Evolutionary conservation across 176 grass and related monocot genomes (phyloP), one percentile per base, ranked within the genome.

Genomic region (Eleusine indica): DNA sequence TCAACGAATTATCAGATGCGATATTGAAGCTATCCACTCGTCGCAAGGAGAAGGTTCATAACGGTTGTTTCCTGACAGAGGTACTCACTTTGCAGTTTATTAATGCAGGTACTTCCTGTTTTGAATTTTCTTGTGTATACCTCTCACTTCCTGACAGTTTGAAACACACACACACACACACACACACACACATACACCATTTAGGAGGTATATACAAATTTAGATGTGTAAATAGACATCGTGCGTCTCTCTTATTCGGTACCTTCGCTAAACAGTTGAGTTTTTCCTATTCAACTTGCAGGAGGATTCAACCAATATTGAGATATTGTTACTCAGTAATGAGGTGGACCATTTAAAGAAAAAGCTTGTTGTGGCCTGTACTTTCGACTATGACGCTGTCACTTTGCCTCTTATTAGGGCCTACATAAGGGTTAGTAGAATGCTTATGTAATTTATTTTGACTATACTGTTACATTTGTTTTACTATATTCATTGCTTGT

Each of bases 361-460:
- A 67, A 68, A 58, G n/a, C 73, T 84, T 12, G 9, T 21, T 38
- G 25, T 66, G 68, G 73, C 68, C 29, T 84, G 73, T 46, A 32
- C 22, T 19, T 84, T 32, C 30, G 63, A 76, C 76, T 84, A 84
- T 19, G 1, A 9, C 43, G 48, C 73, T 57, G 15, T 67, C 22
- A 57, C 68, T 76, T 54, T 84, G 71, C 71, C 82, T 41, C 60
- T 66, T 76, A 43, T 84, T 11, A 76, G 74, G n/a, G 62, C 38
- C 39, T 68, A 76, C 25, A 53, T 35, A 76, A 76, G 82, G 72
- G 73, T 84, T 68, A 84, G 63, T 84, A 19, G n/a, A 28, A n/a
- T 68, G 39, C 73, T 46, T 76, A 6, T 79, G 7, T 13, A 43
- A 66, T 15, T 76, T 37, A 67, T 37, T 53, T 53, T 32, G 7